Evolutionary conservation across 1,284 basidiomycete species (phyloP).

Genomic region (Puccinia horiana): DNA sequence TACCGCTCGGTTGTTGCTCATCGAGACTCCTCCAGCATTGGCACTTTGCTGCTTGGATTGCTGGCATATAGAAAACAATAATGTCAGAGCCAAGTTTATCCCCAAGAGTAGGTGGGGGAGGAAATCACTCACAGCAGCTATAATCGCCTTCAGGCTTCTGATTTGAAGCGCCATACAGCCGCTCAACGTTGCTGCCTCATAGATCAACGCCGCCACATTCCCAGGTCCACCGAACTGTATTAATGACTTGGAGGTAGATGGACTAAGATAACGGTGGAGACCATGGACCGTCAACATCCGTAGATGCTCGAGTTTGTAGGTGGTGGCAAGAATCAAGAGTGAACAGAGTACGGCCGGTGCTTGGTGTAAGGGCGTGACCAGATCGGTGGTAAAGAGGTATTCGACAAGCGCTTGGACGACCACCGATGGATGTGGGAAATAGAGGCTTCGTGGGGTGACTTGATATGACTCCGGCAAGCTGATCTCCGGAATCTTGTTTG

Average conservation of each 20-base stretch:
- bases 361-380: constrained; percentile 85
- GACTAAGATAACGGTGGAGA: constrained; percentile 66
- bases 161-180: constrained; percentile 84
- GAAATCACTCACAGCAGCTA: constrained; percentile 12
- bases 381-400: constrained; percentile 83
- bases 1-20: background rate
- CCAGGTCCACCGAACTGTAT: background rate
- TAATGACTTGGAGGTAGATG: constrained; percentile 14
- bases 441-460: constrained; percentile 73
- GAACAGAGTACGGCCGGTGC: constrained; percentile 84
- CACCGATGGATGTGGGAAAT: constrained; percentile 83
- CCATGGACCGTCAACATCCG: constrained; percentile 80
- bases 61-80: background rate
- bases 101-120: background rate
- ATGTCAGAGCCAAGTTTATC: background rate
- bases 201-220: constrained; percentile 42
- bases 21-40: background rate
- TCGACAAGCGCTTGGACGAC: constrained; percentile 84
- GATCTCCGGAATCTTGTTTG: constrained; percentile 26
- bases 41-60: constrained; percentile 22
- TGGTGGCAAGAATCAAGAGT: constrained; percentile 77
- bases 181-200: constrained; percentile 84
- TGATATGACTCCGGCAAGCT: constrained; percentile 66
- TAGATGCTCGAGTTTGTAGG: constrained; percentile 76
- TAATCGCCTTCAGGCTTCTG: constrained; percentile 60